A percentile compares a stretch with the other conserved stretches of the same genome.
These are phyloP conservation scores for Dendrobium chrysotoxum DNA, from an alignment of 106 monocot species.

Conservation along the genomic window DNA sequence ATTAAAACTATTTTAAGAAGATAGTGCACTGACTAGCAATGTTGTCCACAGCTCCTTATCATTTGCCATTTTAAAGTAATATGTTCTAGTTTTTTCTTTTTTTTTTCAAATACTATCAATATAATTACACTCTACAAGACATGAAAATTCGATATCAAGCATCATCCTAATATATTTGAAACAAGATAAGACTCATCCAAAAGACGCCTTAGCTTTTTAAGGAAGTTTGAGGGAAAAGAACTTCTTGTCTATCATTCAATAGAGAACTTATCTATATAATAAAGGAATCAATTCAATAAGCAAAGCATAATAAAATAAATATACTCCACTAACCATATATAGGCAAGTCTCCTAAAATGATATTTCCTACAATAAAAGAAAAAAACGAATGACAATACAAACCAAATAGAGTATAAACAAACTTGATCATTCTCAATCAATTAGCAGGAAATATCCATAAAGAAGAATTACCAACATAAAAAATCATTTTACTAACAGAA, in stretches of 20 bases:
- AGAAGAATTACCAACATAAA: not conserved
- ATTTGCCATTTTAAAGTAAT: not conserved
- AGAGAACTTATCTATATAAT: not conserved
- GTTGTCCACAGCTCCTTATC: not conserved
- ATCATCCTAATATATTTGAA: not conserved
- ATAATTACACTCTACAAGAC: not conserved
- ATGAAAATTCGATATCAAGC: not conserved
- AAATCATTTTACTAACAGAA: not conserved
- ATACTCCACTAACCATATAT: not conserved
- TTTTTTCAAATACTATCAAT: not conserved
- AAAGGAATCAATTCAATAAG: not conserved
- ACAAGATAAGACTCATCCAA: not conserved
- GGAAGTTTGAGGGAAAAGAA: not conserved
- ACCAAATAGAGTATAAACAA: not conserved
- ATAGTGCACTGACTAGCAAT: not conserved
- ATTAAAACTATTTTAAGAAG: not conserved
- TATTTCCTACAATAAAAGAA: not conserved
- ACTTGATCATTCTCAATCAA: not conserved
- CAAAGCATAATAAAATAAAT: not conserved
- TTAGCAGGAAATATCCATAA: not conserved
- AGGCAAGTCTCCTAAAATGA: not conserved
- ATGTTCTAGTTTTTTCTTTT: not conserved
- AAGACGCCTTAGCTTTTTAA: not conserved
- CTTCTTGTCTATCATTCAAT: not conserved
- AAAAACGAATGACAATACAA: not conserved